Evolutionary conservation across 2,329 filamentous ascomycete species (phyloP).

Genomic region (Talaromyces islandicus): DNA sequence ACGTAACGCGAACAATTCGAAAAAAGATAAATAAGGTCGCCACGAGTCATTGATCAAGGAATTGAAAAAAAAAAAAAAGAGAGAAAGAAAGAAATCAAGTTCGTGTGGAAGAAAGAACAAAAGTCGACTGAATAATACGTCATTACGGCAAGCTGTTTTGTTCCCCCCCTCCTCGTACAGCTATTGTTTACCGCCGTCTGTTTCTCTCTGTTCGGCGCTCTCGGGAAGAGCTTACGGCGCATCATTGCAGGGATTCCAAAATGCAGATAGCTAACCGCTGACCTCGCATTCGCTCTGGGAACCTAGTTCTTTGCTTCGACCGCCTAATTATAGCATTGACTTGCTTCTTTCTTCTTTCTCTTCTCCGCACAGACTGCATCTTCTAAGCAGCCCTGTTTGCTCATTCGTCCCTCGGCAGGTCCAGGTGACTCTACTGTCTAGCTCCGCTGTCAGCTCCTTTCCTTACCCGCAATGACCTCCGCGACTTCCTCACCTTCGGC

Average conservation of each 20-base stretch:
- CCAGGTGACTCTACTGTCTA: slow-evolving; percentile 34
- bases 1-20: neutral
- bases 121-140: neutral
- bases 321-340: neutral
- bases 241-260: slow-evolving; percentile 34
- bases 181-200: neutral
- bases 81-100: neutral
- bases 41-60: neutral
- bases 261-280: slow-evolving; percentile 39
- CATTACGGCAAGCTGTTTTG: neutral
- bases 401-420: slow-evolving; percentile 29
- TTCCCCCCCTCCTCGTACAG: neutral
- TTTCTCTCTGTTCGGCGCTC: slow-evolving; percentile 25
- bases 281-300: slow-evolving; percentile 30
- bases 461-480: slow-evolving; percentile 32
- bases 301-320: slow-evolving; percentile 25
- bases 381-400: slow-evolving; percentile 10
- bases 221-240: slow-evolving; percentile 35
- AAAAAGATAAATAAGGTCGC: neutral
- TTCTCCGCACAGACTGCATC: slow-evolving; percentile 12
- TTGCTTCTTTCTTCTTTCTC: slow-evolving; percentile 11
- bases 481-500: slow-evolving; percentile 27
- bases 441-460: slow-evolving; percentile 22
- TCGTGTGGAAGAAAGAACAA: too few relatives aligned
- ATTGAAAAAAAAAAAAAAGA: neutral